These are phyloP conservation scores for Polytrichum commune DNA, from an alignment of 225 moss, liverwort and hornwort genomes.

Conservation along the genomic window DNA sequence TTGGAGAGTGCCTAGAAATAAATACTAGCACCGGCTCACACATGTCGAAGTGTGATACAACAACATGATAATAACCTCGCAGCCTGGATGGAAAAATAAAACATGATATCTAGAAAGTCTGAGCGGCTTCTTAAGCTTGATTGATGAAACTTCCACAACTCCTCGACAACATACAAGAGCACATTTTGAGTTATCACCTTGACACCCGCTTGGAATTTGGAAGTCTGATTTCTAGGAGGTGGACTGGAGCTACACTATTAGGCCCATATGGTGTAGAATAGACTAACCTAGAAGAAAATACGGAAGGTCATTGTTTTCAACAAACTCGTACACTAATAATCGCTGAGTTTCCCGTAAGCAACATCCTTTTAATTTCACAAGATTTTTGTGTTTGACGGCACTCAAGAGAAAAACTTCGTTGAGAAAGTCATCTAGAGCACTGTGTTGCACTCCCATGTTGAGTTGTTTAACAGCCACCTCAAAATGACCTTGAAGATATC, in stretches of 20 bases:
- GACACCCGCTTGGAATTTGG: too few relatives aligned
- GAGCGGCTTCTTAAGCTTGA: too few relatives aligned
- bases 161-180: too few relatives aligned
- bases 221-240: too few relatives aligned
- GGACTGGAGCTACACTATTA: too few relatives aligned
- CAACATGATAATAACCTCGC: too few relatives aligned
- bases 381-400: neutral
- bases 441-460: conserved; percentile 35
- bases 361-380: conserved; percentile 20
- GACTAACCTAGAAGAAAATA: neutral
- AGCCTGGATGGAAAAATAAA: too few relatives aligned
- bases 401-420: conserved; percentile 26
- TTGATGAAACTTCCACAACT: too few relatives aligned
- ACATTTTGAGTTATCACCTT: too few relatives aligned
- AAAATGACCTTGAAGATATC: conserved; percentile 18
- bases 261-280: neutral
- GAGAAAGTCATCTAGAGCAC: conserved; percentile 37
- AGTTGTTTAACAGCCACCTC: conserved; percentile 51
- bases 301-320: conserved; percentile 30
- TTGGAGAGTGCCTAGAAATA: too few relatives aligned
- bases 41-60: neutral
- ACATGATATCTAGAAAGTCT: too few relatives aligned
- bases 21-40: neutral
- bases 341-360: conserved; percentile 25
- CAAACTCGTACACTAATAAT: conserved; percentile 42